Evolutionary conservation across 106 monocot genomes (phyloP).

Genomic region (Allium sativum): DNA sequence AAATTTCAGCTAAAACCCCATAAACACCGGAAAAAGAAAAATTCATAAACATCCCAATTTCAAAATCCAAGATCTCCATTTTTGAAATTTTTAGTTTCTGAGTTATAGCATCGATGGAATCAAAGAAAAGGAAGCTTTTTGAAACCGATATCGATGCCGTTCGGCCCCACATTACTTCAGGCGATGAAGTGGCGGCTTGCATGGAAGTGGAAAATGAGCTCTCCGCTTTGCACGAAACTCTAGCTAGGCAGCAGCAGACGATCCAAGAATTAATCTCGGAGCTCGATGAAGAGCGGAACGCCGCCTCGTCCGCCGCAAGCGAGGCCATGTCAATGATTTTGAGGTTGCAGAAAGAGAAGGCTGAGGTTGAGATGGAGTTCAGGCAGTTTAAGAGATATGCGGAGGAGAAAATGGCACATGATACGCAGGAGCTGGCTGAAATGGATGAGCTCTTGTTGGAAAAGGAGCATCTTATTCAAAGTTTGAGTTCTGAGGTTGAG

Average conservation of each 20-base stretch:
- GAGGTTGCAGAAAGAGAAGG: conserved; percentile 24
- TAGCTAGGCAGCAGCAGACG: conserved; percentile 12
- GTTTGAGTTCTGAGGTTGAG: not conserved
- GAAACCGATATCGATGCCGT: too few relatives aligned
- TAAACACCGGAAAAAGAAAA: too few relatives aligned
- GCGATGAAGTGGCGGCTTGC: not conserved
- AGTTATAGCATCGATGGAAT: too few relatives aligned
- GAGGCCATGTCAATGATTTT: conserved; percentile 35
- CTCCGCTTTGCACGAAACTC: conserved; percentile 10
- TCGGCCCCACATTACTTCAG: not conserved
- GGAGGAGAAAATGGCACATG: conserved; percentile 14
- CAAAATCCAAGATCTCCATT: too few relatives aligned
- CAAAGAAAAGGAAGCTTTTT: too few relatives aligned
- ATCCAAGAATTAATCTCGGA: conserved; percentile 19
- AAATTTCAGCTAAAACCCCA: too few relatives aligned
- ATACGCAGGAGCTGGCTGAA: not conserved
- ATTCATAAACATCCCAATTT: too few relatives aligned
- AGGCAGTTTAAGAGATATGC: conserved; percentile 25
- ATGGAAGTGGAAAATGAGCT: conserved; percentile 11
- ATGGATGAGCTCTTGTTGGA: conserved; percentile 8
- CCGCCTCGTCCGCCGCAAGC: conserved; percentile 17
- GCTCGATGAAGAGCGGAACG: conserved; percentile 30
- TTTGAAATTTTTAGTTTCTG: too few relatives aligned
- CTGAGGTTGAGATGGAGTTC: conserved; percentile 21
- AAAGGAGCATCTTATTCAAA: not conserved